Evolutionary conservation across 129 eudicot species (phyloP).

Genomic region (Tagetes erecta): DNA sequence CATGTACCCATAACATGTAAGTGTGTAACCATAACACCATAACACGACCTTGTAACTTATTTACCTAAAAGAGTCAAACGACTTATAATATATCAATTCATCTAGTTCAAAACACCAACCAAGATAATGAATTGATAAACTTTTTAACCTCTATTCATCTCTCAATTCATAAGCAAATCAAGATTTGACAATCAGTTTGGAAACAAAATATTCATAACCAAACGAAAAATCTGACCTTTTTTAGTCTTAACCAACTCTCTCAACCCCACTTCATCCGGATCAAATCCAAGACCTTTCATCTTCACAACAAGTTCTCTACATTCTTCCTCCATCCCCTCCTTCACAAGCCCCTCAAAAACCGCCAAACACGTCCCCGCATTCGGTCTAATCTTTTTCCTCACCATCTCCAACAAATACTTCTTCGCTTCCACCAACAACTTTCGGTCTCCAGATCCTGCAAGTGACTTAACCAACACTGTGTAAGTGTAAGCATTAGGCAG

Average conservation of each 20-base stretch:
- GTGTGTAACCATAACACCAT: too few relatives aligned
- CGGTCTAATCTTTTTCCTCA: conserved; percentile 59
- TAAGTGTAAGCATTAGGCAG: conserved; percentile 80
- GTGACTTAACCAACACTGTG: conserved; percentile 53
- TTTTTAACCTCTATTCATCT: too few relatives aligned
- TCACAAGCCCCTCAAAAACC: conserved; percentile 62
- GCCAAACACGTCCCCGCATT: conserved; percentile 52
- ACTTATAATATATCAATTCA: too few relatives aligned
- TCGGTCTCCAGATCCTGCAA: conserved; percentile 52
- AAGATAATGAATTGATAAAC: too few relatives aligned
- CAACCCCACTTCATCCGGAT: conserved; percentile 47
- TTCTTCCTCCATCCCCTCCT: conserved; percentile 59
- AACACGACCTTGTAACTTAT: too few relatives aligned
- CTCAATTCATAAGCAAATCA: too few relatives aligned
- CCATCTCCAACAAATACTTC: conserved; percentile 74
- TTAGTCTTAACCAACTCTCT: conserved; percentile 60
- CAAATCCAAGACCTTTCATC: conserved; percentile 57
- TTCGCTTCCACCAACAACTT: conserved; percentile 52
- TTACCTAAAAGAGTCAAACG: too few relatives aligned
- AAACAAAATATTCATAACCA: conserved; percentile 49
- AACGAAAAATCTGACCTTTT: conserved; percentile 49
- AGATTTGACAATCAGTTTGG: conserved; percentile 25
- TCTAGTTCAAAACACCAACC: too few relatives aligned
- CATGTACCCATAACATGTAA: too few relatives aligned
- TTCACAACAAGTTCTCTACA: conserved; percentile 60